Percentiles rank a stretch among this genome's conserved stretches.
phyloP scores from a whole-genome alignment of 257 asterid genomes.

The Marsdenia floribunda region DNA sequence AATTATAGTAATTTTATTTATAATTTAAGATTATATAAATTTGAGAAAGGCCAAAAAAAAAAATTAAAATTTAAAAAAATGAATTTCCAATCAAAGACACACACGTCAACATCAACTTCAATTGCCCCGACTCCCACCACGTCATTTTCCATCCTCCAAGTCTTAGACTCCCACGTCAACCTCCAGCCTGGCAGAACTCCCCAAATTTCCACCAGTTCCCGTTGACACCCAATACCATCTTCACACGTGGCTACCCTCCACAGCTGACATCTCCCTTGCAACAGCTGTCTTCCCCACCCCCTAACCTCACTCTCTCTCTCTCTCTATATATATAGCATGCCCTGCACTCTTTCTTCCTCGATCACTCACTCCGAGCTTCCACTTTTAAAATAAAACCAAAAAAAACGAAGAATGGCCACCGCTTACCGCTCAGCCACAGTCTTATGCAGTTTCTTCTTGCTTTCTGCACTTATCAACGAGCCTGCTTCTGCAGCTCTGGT shows the following conservation, averaged over 20 bases:
- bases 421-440: not conserved
- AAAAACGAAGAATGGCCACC: not conserved
- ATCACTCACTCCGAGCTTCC: not conserved
- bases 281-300: conserved; percentile 5
- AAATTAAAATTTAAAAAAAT: too few relatives aligned
- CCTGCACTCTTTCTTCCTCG: not conserved
- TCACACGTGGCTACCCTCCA: conserved; percentile 2
- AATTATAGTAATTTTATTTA: too few relatives aligned
- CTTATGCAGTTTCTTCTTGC: not conserved
- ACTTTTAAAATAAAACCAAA: not conserved
- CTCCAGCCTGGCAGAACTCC: conserved; percentile 20
- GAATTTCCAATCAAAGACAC: not conserved
- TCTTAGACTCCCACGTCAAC: conserved; percentile 15
- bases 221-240: not conserved
- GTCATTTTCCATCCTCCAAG: not conserved
- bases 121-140: not conserved
- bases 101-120: conserved; percentile 14
- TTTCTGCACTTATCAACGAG: not conserved
- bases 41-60: too few relatives aligned
- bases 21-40: too few relatives aligned
- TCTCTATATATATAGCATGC: not conserved
- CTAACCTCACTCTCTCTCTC: not conserved
- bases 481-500: conserved; percentile 25
- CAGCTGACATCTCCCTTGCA: conserved; percentile 1
- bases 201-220: not conserved